Evolutionary conservation across 2,329 filamentous ascomycete genomes (phyloP), one percentile per base, ranked within the genome.

Genomic region (Aspergillus brasiliensis): DNA sequence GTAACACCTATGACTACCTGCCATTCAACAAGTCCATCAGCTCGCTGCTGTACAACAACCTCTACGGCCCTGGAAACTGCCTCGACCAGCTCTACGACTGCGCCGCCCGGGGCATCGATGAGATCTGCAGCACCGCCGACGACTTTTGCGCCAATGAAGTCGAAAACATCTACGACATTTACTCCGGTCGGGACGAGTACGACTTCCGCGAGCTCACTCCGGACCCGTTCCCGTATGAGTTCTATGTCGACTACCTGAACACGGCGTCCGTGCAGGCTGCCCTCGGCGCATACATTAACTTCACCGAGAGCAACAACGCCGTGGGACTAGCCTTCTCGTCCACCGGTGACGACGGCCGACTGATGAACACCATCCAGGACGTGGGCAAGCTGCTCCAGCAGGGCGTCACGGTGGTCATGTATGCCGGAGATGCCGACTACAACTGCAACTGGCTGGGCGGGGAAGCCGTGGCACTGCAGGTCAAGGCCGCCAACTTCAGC

Each of bases 401-500:
- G 34, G 38, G 38, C 23, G 57, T 58, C 37, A 51, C 57, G 3
- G 57, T 58, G 3, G 57, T 38, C 15, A 58, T 58, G 57, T 54
- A 54, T 19, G 51, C 52, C 38, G 52, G 57, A 2, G 57, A 58
- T 46, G 57, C 57, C 2, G 57, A 58, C 44, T 58, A 54, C 51
- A 58, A 58, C 42, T 58, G 57, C 44, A 58, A 58, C 42, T 58
- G 57, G 57, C 57, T 58, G 13, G 57, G 57, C 10, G 57, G 57
- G 3, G 51, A 58, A 31, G 57, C 57, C 28, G 57, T 58, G 11
- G 21, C 57, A 2, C 19, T 48, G 21, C 25, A 55, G 25, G 57
- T 58, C 8, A 42, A 42, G 17, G 57, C 57, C 0, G 8, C 38
- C 2, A n/a, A 47, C 21, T 58, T 58, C 42, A 21, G 21, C 15